Evolutionary conservation across 2,329 filamentous ascomycete species (phyloP), one percentile per base, ranked within the genome.

Genomic region (Colletotrichum higginsianum): DNA sequence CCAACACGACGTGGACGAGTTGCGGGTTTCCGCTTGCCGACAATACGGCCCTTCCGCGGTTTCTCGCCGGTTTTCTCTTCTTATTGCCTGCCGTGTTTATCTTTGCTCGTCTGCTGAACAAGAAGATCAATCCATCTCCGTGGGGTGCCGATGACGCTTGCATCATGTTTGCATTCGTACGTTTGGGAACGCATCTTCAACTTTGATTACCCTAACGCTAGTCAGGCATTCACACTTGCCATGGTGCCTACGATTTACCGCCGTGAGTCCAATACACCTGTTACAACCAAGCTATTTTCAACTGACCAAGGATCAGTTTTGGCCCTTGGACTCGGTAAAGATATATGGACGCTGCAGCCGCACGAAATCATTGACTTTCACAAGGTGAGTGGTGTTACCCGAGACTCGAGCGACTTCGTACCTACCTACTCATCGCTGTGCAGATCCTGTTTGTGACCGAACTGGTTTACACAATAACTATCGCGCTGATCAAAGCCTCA

Each of bases 401-500:
- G 5, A 56, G 12, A 56, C 12, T 61, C 15, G 8, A 46, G 13
- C 4, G 5, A 3, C 13, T 5, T 2, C 21, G 21, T 23, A 23
- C 3, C 16, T 21, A 23, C 6, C 23, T 30, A 2, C 18, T 52
- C 11, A 52, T 11, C 8, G 8, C 3, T 21, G 2, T 15, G 7
- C 23, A 67, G 56, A 52, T 61, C 18, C 16, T 67, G 1, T 67
- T 67, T 2, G 46, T 35, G 1, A 61, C 56, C 12, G 30, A 67
- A 18, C 44, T 67, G 4, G 26, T 67, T 5, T 67, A 67, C 6
- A 61, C 53, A 3, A 44, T 38, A 8, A 26, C 46, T 11, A 1
- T 67, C 3, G 30, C 18, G 4, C 4, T 52, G 1, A 69, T 67
- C 46, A 80, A 79, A 53, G 67, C 77, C 15, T 80, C 79, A 18